phyloP scores from a whole-genome alignment of 2,329 filamentous ascomycete genomes.

The Cladobotryum protrusum region DNA sequence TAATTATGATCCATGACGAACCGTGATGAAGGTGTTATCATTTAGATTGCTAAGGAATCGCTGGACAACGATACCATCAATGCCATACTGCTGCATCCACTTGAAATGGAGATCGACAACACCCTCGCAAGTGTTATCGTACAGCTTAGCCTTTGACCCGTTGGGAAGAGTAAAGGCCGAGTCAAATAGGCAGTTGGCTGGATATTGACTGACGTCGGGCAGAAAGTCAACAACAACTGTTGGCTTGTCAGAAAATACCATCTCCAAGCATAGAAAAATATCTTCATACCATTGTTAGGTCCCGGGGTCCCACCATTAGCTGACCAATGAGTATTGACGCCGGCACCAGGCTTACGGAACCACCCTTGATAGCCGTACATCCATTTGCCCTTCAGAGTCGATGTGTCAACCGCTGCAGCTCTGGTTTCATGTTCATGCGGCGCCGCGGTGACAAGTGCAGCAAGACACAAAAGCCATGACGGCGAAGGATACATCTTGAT shows the following conservation, averaged over 20 bases:
- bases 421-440: not conserved
- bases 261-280: not conserved
- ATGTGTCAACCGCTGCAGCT: conserved; percentile 3
- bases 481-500: too few relatives aligned
- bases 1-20: too few relatives aligned
- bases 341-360: conserved; percentile 9
- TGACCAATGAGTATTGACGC: conserved; percentile 9
- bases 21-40: conserved; percentile 5
- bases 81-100: conserved; percentile 9
- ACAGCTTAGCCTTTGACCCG: conserved; percentile 4
- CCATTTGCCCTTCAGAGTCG: conserved; percentile 8
- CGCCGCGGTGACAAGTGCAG: too few relatives aligned
- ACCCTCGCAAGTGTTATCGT: conserved; percentile 5
- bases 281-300: conserved; percentile 4
- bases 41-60: conserved; percentile 1
- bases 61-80: conserved; percentile 7
- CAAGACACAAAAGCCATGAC: too few relatives aligned
- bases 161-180: conserved; percentile 7
- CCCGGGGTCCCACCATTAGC: conserved; percentile 6
- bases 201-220: conserved; percentile 7
- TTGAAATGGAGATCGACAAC: conserved; percentile 7
- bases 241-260: not conserved
- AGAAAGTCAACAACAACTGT: conserved; percentile 7
- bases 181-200: conserved; percentile 7
- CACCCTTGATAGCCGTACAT: conserved; percentile 9